phyloP scores from a whole-genome alignment of 129 eudicot genomes.

The carrot (Daucus carota) region DH1_v3.0 NC_030381.2:31106501-31107000 shows the following conservation, averaged over 20 bases:
- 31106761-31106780: conserved; percentile 5
- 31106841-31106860: conserved; percentile 97
- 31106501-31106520: neutral
- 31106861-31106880: conserved; percentile 98
- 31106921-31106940: neutral
- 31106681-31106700: conserved; percentile 98
- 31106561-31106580: conserved; percentile 68
- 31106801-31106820: conserved; percentile 46
- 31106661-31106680: conserved; percentile 99
- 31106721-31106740: conserved; percentile 76
- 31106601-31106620: conserved; percentile 90
- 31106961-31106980: neutral
- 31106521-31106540: neutral
- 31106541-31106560: conserved; percentile 98
- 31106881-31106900: conserved; percentile 46
- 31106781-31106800: neutral
- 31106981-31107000: no score
- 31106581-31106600: conserved; percentile 60
- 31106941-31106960: neutral
- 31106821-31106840: conserved; percentile 98
- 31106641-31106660: conserved; percentile 77
- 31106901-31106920: neutral
- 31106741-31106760: neutral
- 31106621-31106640: conserved; percentile 92
- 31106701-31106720: conserved; percentile 95